Conservation (phyloP, 169 alveolate genomes). For the Cryptosporidium tyzzeri region DNA sequence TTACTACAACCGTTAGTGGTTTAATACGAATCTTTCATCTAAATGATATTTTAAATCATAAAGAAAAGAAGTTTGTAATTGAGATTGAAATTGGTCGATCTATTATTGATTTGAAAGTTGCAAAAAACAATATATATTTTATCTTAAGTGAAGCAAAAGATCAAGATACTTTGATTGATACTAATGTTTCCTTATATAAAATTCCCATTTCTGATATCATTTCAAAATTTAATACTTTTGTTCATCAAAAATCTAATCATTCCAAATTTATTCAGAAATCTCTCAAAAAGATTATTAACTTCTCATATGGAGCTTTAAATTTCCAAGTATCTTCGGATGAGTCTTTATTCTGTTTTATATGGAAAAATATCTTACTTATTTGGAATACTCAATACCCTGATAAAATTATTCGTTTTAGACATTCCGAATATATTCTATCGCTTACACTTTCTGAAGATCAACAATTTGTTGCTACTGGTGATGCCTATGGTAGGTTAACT, state of each 20-base stretch:
- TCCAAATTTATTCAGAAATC: background rate
- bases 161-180: background rate
- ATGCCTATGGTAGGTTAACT: constrained; percentile 71
- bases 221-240: background rate
- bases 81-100: background rate
- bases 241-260: background rate
- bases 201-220: background rate
- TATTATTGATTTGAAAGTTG: constrained; percentile 25
- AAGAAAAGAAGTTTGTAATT: background rate
- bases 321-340: constrained; percentile 51
- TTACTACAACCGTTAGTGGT: constrained; percentile 23
- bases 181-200: constrained; percentile 4
- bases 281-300: background rate
- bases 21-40: background rate
- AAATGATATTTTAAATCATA: background rate
- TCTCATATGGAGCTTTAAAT: constrained; percentile 55
- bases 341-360: constrained; percentile 40
- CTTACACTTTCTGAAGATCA: constrained; percentile 17
- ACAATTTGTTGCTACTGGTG: constrained; percentile 63
- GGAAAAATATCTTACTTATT: constrained; percentile 47
- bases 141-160: background rate
- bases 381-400: constrained; percentile 54
- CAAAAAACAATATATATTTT: constrained; percentile 1
- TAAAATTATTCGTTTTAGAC: constrained; percentile 64
- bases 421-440: constrained; percentile 67